Conservation (phyloP, 2,329 filamentous ascomycete species). For the Fusarium burgessii region DNA sequence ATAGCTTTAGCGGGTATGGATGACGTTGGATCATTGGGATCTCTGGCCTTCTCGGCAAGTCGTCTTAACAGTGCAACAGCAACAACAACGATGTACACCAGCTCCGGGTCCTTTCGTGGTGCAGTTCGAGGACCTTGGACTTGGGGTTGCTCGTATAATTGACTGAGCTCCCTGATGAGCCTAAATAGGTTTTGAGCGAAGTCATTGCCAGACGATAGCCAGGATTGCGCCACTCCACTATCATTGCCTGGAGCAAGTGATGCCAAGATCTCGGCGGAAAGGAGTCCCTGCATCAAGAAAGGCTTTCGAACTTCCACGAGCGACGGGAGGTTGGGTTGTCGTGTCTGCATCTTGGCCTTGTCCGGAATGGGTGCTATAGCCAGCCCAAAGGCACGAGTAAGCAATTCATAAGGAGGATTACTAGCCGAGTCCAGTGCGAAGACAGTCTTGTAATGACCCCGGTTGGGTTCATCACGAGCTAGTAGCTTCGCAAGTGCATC, state of each 20-base stretch:
- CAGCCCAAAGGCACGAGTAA: slow-evolving; percentile 88
- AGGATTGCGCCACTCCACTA: slow-evolving; percentile 76
- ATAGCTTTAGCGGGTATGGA: slow-evolving; percentile 71
- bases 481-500: slow-evolving; percentile 92
- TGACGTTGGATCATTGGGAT: slow-evolving; percentile 62
- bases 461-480: slow-evolving; percentile 92
- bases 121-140: slow-evolving; percentile 51
- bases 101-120: slow-evolving; percentile 61
- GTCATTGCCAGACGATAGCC: slow-evolving; percentile 86
- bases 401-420: slow-evolving; percentile 77
- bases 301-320: slow-evolving; percentile 88
- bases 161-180: slow-evolving; percentile 78
- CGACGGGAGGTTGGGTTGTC: slow-evolving; percentile 70
- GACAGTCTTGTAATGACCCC: slow-evolving; percentile 84
- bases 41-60: slow-evolving; percentile 75
- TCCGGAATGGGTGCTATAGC: slow-evolving; percentile 89
- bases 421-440: slow-evolving; percentile 78
- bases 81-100: slow-evolving; percentile 74
- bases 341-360: slow-evolving; percentile 61
- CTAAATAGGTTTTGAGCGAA: slow-evolving; percentile 84
- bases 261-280: slow-evolving; percentile 89
- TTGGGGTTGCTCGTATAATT: slow-evolving; percentile 67
- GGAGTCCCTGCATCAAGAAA: slow-evolving; percentile 89
- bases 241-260: slow-evolving; percentile 80
- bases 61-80: slow-evolving; percentile 76